Evolutionary conservation across 2,329 filamentous ascomycete species (phyloP).

Genomic region (Thielaviopsis populi): DNA sequence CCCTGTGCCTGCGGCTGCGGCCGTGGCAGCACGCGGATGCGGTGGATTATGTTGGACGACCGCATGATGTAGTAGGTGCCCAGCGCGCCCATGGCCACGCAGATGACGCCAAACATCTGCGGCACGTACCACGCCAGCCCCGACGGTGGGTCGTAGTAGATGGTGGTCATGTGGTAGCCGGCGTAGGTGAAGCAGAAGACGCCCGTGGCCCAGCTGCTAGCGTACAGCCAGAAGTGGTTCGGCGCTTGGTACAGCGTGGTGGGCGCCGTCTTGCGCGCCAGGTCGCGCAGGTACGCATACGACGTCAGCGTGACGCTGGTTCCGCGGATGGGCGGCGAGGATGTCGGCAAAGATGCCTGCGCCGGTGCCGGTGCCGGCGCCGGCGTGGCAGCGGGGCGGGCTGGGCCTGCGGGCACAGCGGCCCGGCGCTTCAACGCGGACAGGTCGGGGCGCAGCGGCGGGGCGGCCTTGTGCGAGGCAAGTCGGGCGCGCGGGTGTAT

Average conservation of each 20-base stretch:
- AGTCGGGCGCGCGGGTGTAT: conserved; percentile 2
- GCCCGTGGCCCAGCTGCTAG: conserved; percentile 43
- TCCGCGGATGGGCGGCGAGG: conserved; percentile 15
- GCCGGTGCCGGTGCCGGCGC: background rate
- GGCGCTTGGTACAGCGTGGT: conserved; percentile 50
- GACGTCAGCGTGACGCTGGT: conserved; percentile 17
- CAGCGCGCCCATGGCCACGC: conserved; percentile 43
- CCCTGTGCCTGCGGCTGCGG: conserved; percentile 15
- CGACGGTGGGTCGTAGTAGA: conserved; percentile 34
- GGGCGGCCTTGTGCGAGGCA: conserved; percentile 12
- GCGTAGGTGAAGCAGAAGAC: conserved; percentile 38
- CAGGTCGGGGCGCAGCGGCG: conserved; percentile 7
- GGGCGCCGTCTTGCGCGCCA: conserved; percentile 39
- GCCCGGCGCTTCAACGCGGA: conserved; percentile 15
- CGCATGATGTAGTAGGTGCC: conserved; percentile 45
- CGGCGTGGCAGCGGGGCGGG: conserved; percentile 12
- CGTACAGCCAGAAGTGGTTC: conserved; percentile 47
- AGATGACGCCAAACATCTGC: conserved; percentile 41
- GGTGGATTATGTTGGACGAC: conserved; percentile 41
- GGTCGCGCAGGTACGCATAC: conserved; percentile 37
- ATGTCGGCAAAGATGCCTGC: conserved; percentile 1
- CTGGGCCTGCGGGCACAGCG: background rate
- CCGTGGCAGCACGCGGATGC: conserved; percentile 39
- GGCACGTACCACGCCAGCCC: conserved; percentile 42
- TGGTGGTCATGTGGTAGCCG: conserved; percentile 34